Percentiles rank a stretch among this genome's conserved stretches.
Conservation (phyloP, 768 basidiomycete genomes). For the Mycena haematopus region DNA sequence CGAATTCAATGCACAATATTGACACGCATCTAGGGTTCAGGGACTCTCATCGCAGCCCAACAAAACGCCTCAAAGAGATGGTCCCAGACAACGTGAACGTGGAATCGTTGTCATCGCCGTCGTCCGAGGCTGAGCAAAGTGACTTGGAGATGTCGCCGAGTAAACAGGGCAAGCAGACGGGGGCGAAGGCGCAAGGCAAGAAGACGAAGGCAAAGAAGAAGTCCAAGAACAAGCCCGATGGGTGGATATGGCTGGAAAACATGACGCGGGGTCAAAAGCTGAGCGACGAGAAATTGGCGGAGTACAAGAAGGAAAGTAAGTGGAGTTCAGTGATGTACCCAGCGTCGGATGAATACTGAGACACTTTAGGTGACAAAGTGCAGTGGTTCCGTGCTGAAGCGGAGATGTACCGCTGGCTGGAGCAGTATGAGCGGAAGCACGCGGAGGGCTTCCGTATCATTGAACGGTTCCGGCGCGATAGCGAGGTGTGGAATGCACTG, state of each 20-base stretch:
- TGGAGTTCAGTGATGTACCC: neutral
- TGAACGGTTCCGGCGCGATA: slow-evolving; percentile 6
- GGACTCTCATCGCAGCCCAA: neutral
- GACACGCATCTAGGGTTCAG: neutral
- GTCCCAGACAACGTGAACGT: slow-evolving; percentile 4
- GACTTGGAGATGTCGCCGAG: slow-evolving; percentile 6
- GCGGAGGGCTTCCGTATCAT: slow-evolving; percentile 8
- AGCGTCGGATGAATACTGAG: neutral
- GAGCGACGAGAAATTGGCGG: neutral
- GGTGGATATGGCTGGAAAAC: slow-evolving; percentile 23
- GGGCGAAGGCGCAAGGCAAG: neutral
- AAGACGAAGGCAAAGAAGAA: slow-evolving; percentile 4
- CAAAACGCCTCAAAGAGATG: slow-evolving; percentile 17
- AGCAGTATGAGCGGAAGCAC: no score
- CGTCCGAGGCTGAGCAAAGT: slow-evolving; percentile 11
- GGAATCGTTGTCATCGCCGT: neutral
- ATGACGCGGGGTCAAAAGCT: neutral
- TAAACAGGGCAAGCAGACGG: neutral
- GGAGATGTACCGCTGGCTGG: no score
- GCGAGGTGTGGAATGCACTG: slow-evolving; percentile 10
- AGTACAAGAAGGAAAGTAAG: slow-evolving; percentile 25
- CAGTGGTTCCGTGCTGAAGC: no score
- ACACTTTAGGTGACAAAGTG: slow-evolving; percentile 6
- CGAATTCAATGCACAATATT: neutral
- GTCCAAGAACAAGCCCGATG: slow-evolving; percentile 18